Evolutionary conservation across 179 eudicot species (phyloP), one percentile per base, ranked within the genome.

Genomic region (Camellia oleifera): DNA sequence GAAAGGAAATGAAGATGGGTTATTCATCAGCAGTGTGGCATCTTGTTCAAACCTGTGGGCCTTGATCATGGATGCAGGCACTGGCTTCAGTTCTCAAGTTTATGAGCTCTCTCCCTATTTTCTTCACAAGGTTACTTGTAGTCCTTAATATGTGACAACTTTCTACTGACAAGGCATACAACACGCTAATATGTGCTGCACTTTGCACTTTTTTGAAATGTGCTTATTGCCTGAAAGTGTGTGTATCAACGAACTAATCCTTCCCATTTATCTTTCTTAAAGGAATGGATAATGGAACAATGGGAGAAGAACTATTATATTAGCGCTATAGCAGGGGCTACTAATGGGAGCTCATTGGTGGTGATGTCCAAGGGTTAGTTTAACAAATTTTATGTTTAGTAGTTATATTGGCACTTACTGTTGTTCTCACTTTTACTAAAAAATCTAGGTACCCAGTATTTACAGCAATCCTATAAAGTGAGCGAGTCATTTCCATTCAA

Each of bases 201-300:
- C 26, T 23, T 23, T 23, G 26, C 26, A 23, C 7, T 48, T 65
- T 40, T 74, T 67, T 66, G 15, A 15, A 13, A 57, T 57, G 14
- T 42, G 26, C 42, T 71, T n/a, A 40, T 45, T 46, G 5, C 58
- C 42, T 17, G 44, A 2, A 17, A 53, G 60, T 13, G 14, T 74
- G 58, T 78, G n/a, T 23, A 23, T 23, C 26, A 23, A 23, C 26
- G 26, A 23, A 6, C 23, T n/a, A 46, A 57, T 52, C 61, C 62
- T 50, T 12, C n/a, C 68, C 52, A 17, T 61, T 8, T 78, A 40
- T 54, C 32, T 32, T 75, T 57, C 56, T 77, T 40, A 56, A 81
- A 92, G 96, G 93, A 92, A 69, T 93, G 97, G 97, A 93, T 93
- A 54, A 93, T 93, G 97, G 97, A 93, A 78, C 97, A 93, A 70